These are phyloP conservation scores for Brassica carinata DNA, from an alignment of 345 rosid genomes.

Conservation along the genomic window DNA sequence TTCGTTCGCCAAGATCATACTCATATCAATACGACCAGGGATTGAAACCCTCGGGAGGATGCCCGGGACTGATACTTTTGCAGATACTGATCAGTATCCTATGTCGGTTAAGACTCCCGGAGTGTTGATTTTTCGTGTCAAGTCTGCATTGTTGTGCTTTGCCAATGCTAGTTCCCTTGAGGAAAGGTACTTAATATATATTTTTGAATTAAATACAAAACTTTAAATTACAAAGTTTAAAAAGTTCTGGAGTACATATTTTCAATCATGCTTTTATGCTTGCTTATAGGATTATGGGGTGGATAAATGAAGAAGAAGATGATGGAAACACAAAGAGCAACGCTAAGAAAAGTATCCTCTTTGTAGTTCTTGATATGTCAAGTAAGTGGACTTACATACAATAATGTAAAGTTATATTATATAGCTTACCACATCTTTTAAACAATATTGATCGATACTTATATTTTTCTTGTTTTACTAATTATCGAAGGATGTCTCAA, in stretches of 20 bases:
- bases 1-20: constrained; percentile 77
- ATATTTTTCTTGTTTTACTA: not conserved
- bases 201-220: not conserved
- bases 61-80: constrained; percentile 61
- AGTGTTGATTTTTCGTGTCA: constrained; percentile 58
- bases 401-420: not conserved
- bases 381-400: constrained; percentile 50
- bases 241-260: not conserved
- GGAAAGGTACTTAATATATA: constrained; percentile 48
- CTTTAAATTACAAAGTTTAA: not conserved
- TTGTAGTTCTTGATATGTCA: constrained; percentile 82
- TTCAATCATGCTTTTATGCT: not conserved
- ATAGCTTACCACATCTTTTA: not conserved
- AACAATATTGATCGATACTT: not conserved
- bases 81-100: constrained; percentile 74
- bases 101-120: constrained; percentile 67
- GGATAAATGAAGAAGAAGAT: constrained; percentile 46
- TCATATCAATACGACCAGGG: constrained; percentile 72
- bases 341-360: constrained; percentile 42
- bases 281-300: constrained; percentile 56
- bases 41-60: constrained; percentile 67
- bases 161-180: constrained; percentile 77
- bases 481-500: not conserved
- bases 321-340: constrained; percentile 30
- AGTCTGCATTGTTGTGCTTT: constrained; percentile 81